Evolutionary conservation across 805 yeast genomes (phyloP).

Genomic region (Candida chilensis): DNA sequence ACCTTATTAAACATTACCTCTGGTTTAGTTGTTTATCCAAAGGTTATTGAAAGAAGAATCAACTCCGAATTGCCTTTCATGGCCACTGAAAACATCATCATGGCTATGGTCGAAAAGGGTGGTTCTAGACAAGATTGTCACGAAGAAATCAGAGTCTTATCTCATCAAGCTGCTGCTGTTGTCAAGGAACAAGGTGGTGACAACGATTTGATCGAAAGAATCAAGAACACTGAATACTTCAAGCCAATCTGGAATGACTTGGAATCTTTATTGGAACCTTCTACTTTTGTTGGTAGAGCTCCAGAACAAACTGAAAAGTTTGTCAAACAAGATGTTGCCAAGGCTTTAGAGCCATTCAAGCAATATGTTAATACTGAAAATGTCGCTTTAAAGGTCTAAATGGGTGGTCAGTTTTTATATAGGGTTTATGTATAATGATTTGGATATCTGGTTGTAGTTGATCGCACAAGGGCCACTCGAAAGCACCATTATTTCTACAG

Average conservation of each 20-base stretch:
- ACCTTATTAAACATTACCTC: slow-evolving; percentile 88
- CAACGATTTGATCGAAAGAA: slow-evolving; percentile 88
- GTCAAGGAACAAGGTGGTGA: slow-evolving; percentile 99
- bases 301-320: slow-evolving; percentile 97
- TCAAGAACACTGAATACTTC: slow-evolving; percentile 70
- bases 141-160: slow-evolving; percentile 92
- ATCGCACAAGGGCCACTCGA: too few species aligned
- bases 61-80: slow-evolving; percentile 92
- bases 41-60: slow-evolving; percentile 96
- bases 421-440: too few species aligned
- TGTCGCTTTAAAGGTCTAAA: slow-evolving; percentile 72
- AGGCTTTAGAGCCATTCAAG: slow-evolving; percentile 67
- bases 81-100: slow-evolving; percentile 98
- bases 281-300: slow-evolving; percentile 96
- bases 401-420: too few species aligned
- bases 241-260: slow-evolving; percentile 83
- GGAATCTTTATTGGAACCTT: slow-evolving; percentile 76
- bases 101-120: slow-evolving; percentile 99
- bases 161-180: slow-evolving; percentile 95
- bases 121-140: slow-evolving; percentile 98
- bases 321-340: slow-evolving; percentile 71
- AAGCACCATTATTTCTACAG: too few species aligned
- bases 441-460: too few species aligned
- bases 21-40: slow-evolving; percentile 96
- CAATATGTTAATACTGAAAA: slow-evolving; percentile 51